Evolutionary conservation across 805 yeast species (phyloP).

Genomic region (Lipomyces spencermartinsiae): DNA sequence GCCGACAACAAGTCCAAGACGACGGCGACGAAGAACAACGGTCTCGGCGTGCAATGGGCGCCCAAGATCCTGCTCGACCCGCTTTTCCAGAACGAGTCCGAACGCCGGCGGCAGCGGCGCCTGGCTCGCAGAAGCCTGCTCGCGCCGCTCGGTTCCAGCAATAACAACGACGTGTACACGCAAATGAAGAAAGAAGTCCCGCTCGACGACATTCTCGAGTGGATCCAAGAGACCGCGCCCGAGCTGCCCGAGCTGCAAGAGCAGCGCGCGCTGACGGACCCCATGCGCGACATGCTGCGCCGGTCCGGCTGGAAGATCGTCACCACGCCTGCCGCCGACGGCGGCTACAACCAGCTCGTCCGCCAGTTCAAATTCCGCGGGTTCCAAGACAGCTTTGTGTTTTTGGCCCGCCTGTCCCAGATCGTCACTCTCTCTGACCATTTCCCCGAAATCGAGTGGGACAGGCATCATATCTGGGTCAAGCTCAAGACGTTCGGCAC

Average conservation of each 20-base stretch:
- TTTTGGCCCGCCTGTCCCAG: conserved; percentile 22
- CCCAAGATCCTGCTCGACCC: conserved; percentile 7
- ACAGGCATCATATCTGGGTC: conserved; percentile 11
- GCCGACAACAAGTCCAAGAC: not conserved
- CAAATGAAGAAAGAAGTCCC: conserved; percentile 1
- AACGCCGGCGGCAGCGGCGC: conserved; percentile 20
- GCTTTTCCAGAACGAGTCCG: conserved; percentile 20
- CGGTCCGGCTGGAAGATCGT: conserved; percentile 14
- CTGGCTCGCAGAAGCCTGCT: conserved; percentile 15
- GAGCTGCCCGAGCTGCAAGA: not conserved
- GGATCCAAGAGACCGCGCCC: conserved; percentile 13
- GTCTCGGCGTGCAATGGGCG: not conserved
- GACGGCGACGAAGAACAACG: not conserved
- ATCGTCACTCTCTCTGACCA: conserved; percentile 12
- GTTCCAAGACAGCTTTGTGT: conserved; percentile 24
- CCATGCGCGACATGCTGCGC: conserved; percentile 16
- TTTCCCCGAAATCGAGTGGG: conserved; percentile 27
- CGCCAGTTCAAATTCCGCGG: conserved; percentile 13
- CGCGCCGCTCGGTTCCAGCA: not conserved
- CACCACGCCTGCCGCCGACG: not conserved
- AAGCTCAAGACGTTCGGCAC: conserved; percentile 21
- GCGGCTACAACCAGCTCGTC: conserved; percentile 12
- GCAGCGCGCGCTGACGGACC: conserved; percentile 17
- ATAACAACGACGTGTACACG: conserved; percentile 7
- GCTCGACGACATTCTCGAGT: conserved; percentile 16